phyloP scores from a whole-genome alignment of 177 flowering plant species.

The Vitis hybrid region DNA sequence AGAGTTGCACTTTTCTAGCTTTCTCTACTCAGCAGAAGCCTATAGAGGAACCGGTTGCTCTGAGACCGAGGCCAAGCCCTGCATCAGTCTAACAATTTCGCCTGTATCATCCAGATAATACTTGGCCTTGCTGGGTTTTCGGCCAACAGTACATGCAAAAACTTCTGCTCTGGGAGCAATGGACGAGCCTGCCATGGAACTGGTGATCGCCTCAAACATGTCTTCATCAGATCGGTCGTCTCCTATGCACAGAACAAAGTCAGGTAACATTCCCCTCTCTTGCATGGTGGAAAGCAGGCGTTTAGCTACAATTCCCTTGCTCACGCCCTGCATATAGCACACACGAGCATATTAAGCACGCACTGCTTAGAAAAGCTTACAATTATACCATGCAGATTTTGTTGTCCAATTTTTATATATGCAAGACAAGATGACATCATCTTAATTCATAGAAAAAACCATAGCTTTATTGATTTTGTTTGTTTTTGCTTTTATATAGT shows the following conservation, averaged over 20 bases:
- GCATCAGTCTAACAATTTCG: conserved; percentile 59
- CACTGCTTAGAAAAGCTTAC: neutral
- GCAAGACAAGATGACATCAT: too few relatives aligned
- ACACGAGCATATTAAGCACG: neutral
- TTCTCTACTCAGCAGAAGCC: neutral
- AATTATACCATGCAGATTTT: too few relatives aligned
- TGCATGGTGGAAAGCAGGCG: conserved; percentile 54
- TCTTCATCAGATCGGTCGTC: conserved; percentile 82
- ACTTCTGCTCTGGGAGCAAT: conserved; percentile 55
- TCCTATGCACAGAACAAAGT: conserved; percentile 75
- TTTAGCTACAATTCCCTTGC: conserved; percentile 70
- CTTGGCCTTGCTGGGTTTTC: conserved; percentile 76
- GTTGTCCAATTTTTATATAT: neutral
- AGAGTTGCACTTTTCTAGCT: neutral
- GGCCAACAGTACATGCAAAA: conserved; percentile 70
- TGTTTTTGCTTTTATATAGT: too few relatives aligned
- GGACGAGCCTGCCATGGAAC: conserved; percentile 43
- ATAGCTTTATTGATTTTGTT: too few relatives aligned
- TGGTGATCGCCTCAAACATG: conserved; percentile 69
- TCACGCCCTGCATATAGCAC: conserved; percentile 54
- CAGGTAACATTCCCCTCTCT: conserved; percentile 45
- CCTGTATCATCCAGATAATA: conserved; percentile 67
- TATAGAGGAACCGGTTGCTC: conserved; percentile 28
- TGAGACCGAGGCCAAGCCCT: conserved; percentile 63
- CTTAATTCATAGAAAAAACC: too few relatives aligned